Base-by-base conservation (phyloP, 2,329 filamentous ascomycete genomes). In the Fusarium longipes region DNA sequence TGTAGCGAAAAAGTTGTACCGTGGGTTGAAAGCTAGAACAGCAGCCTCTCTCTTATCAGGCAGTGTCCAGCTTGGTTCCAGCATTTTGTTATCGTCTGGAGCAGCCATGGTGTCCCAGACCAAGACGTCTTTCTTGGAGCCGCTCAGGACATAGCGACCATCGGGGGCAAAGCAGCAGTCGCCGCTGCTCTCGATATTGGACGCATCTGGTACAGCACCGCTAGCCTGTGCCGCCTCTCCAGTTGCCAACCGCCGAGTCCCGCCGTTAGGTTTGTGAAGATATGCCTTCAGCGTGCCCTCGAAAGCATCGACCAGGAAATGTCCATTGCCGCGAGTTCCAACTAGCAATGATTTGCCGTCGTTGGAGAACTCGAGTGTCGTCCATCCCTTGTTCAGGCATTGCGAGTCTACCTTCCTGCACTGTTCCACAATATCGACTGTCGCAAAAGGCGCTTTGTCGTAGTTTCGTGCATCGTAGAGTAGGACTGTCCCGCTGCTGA, bases 381-480 rank as follows among this genome's bases (percentile, higher is more conserved):
- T 96, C 96, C 96, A 99, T 12, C 90, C 90, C 51, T 85, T 85
- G 63, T 87, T 82, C 2, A 85, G 79, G 50, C 91, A 88, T 45
- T 89, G 86, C 8, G 83, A 78, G 66, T 86, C 82, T 49, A 82
- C 73, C 74, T 80, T 61, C 74, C 81, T 75, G 43, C 82, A 81
- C 49, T 83, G 80, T 56, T 90, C 87, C 24, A 88, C 79, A 17
- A 98, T 82, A 74, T 98, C 95, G 73, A 98, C 96, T 10, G 87
- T 91, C 12, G 90, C 86, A 74, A 99, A 96, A 0, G 96, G 96
- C 6, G 91, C 88, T 78, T 96, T 97, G 78, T 97, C 93, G 79
- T 93, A 98, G 77, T 97, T 96, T 69, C 94, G 91, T 70, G 93
- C 87, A 77, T 99, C 96, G 81, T 98, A 99, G 45, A 99, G 88